Conservation (phyloP, 257 asterid genomes). For the Catharanthus roseus region DNA sequence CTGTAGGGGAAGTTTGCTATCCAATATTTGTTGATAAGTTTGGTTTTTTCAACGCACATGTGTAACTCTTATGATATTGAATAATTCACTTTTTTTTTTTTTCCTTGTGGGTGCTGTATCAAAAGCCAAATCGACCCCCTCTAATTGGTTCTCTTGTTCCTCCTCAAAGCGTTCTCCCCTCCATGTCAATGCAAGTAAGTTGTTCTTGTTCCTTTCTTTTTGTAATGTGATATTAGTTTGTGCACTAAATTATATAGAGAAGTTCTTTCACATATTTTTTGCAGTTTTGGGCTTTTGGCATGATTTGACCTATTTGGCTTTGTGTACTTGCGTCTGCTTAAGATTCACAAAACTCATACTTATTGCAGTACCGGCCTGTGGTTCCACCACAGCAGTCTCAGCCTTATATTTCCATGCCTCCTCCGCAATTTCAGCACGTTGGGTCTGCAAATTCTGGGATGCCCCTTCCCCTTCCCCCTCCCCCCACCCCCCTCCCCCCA, state of each 20-base stretch:
- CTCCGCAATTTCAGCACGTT: slow-evolving; percentile 68
- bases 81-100: not conserved
- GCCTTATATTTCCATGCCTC: slow-evolving; percentile 48
- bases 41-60: not conserved
- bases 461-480: slow-evolving; percentile 47
- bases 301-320: not conserved
- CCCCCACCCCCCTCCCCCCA: slow-evolving; percentile 39
- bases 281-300: slow-evolving; percentile 5
- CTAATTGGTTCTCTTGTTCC: slow-evolving; percentile 52
- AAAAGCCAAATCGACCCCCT: slow-evolving; percentile 64
- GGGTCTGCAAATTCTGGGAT: slow-evolving; percentile 52
- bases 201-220: slow-evolving; percentile 15
- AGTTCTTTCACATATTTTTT: not conserved
- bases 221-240: slow-evolving; percentile 5
- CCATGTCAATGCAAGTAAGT: slow-evolving; percentile 77
- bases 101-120: slow-evolving; percentile 23
- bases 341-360: slow-evolving; percentile 9
- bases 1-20: not conserved
- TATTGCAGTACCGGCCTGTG: slow-evolving; percentile 56
- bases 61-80: not conserved
- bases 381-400: slow-evolving; percentile 59
- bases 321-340: not conserved
- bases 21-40: not conserved
- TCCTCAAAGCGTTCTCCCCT: slow-evolving; percentile 57
- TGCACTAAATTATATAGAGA: slow-evolving; percentile 6